phyloP scores from a whole-genome alignment of 108 stramenopile genomes.

The Aurantiochytrium sp. region DNA sequence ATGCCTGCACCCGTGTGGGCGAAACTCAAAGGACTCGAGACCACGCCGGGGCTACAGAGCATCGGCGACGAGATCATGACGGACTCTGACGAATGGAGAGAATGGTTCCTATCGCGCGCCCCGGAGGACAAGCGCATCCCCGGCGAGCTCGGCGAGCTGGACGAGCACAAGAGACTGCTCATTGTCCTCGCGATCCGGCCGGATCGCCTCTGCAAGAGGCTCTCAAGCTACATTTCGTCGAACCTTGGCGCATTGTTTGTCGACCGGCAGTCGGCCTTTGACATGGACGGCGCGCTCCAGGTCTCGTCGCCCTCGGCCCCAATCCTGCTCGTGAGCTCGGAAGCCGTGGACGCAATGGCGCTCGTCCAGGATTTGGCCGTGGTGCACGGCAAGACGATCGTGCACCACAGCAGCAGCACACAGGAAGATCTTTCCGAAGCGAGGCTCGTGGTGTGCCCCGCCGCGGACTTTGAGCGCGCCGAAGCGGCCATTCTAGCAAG shows the following conservation, averaged over 20 bases:
- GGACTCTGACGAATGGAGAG: conserved; percentile 70
- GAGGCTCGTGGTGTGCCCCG: too few species aligned
- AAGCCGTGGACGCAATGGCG: conserved; percentile 73
- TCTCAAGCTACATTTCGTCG: conserved; percentile 56
- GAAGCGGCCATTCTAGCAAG: conserved; percentile 56
- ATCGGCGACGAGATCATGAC: conserved; percentile 71
- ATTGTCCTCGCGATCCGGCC: conserved; percentile 69
- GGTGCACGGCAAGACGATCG: too few species aligned
- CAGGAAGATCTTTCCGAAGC: too few species aligned
- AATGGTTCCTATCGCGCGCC: conserved; percentile 67
- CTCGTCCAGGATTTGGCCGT: conserved; percentile 72
- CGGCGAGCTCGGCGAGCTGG: conserved; percentile 64
- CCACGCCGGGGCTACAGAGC: conserved; percentile 52
- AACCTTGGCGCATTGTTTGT: conserved; percentile 65
- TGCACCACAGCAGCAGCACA: too few species aligned
- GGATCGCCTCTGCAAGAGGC: conserved; percentile 62
- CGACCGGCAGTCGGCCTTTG: conserved; percentile 57
- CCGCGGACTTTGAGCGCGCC: conserved; percentile 66
- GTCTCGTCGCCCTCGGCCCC: conserved; percentile 64
- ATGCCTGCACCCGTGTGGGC: conserved; percentile 69
- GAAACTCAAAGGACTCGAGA: conserved; percentile 67
- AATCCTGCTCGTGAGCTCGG: conserved; percentile 73
- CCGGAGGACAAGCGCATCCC: conserved; percentile 66
- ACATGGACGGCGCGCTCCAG: conserved; percentile 59
- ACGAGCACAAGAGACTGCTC: conserved; percentile 59